Percentiles rank a stretch among this genome's conserved stretches.
phyloP scores from a whole-genome alignment of 2,329 filamentous ascomycete species.

The Aureobasidium sp. region DNA sequence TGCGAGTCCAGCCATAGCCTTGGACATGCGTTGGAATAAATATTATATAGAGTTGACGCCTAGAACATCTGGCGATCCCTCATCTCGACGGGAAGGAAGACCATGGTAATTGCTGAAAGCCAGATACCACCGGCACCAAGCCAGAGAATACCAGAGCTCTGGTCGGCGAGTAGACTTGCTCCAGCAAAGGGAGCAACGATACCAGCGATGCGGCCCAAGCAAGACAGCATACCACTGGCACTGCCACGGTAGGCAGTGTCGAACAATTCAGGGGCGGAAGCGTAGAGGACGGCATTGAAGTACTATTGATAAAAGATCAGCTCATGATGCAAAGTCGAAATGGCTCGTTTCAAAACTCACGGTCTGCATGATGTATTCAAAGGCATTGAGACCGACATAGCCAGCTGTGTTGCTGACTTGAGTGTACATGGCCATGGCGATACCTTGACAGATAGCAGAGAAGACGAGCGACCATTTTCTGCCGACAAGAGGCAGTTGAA shows the following conservation, averaged over 20 bases:
- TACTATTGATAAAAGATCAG: conserved; percentile 28
- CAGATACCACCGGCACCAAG: conserved; percentile 11
- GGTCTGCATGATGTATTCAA: conserved; percentile 45
- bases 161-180: background rate
- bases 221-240: conserved; percentile 47
- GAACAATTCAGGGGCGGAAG: conserved; percentile 45
- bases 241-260: conserved; percentile 44
- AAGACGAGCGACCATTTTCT: conserved; percentile 39
- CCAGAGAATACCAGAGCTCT: conserved; percentile 6
- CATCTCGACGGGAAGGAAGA: conserved; percentile 12
- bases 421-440: conserved; percentile 37
- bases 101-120: conserved; percentile 8
- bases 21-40: background rate
- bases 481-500: conserved; percentile 29
- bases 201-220: conserved; percentile 50
- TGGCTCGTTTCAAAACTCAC: conserved; percentile 15
- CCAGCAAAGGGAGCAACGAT: conserved; percentile 51
- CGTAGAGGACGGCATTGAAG: conserved; percentile 41
- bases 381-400: conserved; percentile 42
- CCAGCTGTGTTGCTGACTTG: conserved; percentile 36
- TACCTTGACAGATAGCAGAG: conserved; percentile 35
- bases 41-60: background rate
- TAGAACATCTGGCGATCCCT: conserved; percentile 12
- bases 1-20: background rate
- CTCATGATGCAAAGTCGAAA: background rate